Conservation (phyloP, 768 basidiomycete species). For the Hygrocybe punicea region DNA sequence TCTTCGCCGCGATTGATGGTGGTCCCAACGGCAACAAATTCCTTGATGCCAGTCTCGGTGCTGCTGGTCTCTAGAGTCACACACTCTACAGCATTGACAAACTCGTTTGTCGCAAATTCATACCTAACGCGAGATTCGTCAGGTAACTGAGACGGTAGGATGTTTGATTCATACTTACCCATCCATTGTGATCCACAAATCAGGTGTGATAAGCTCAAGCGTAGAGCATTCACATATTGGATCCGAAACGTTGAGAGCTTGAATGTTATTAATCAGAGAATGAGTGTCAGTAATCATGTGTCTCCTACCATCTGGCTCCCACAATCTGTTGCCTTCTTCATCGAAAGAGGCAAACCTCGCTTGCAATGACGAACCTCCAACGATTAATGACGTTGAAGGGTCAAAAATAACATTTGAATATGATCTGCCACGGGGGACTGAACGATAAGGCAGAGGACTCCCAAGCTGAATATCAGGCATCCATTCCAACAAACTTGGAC, state of each 20-base stretch:
- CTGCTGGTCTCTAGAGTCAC: conserved; percentile 88
- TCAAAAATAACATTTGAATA: conserved; percentile 87
- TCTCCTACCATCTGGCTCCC: conserved; percentile 71
- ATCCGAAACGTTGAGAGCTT: conserved; percentile 66
- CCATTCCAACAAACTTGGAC: conserved; percentile 79
- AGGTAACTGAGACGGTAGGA: not conserved
- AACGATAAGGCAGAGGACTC: conserved; percentile 66
- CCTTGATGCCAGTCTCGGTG: conserved; percentile 76
- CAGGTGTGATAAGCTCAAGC: conserved; percentile 87
- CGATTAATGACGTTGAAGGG: conserved; percentile 71
- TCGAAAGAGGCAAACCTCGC: conserved; percentile 83
- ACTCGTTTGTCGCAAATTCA: conserved; percentile 94
- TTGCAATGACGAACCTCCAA: conserved; percentile 74
- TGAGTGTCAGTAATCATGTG: not conserved
- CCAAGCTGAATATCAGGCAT: conserved; percentile 69
- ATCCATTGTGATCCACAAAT: conserved; percentile 84
- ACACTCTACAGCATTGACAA: conserved; percentile 75
- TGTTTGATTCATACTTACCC: conserved; percentile 54
- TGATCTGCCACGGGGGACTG: conserved; percentile 63
- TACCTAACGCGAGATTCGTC: conserved; percentile 48
- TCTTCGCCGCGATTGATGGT: conserved; percentile 94
- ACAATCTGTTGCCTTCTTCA: conserved; percentile 72
- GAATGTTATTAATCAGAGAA: conserved; percentile 1
- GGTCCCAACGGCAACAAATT: conserved; percentile 93
- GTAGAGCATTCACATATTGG: conserved; percentile 79